Evolutionary conservation across 306 rosid genomes (phyloP).

Genomic region (Fagus sylvatica): DNA sequence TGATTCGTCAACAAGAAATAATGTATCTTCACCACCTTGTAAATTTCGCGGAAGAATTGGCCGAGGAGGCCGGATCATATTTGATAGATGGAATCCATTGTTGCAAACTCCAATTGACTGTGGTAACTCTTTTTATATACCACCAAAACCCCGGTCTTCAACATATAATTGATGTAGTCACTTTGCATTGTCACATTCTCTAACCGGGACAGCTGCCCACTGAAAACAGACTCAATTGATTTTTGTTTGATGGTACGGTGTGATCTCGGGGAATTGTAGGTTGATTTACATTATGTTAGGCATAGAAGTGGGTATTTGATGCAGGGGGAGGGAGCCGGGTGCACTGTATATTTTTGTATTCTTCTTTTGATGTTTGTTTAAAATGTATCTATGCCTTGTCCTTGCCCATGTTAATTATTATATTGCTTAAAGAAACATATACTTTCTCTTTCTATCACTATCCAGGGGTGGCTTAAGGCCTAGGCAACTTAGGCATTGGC

Average conservation of each 20-base stretch:
- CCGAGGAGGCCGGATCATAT: slow-evolving; percentile 91
- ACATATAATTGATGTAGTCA: slow-evolving; percentile 56
- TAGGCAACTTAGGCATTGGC: too few species aligned
- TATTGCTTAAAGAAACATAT: not conserved
- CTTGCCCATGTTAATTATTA: not conserved
- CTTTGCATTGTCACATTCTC: not conserved
- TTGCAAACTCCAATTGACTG: slow-evolving; percentile 82
- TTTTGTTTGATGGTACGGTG: not conserved
- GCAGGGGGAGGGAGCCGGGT: slow-evolving; percentile 1
- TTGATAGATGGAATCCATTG: slow-evolving; percentile 88
- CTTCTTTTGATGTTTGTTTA: not conserved
- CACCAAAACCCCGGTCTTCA: slow-evolving; percentile 70
- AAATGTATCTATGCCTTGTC: slow-evolving; percentile 7
- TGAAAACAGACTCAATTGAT: slow-evolving; percentile 5
- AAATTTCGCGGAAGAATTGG: slow-evolving; percentile 85
- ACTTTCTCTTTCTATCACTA: not conserved
- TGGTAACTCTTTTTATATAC: slow-evolving; percentile 73
- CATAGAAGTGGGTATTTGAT: not conserved
- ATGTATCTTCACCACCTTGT: slow-evolving; percentile 52
- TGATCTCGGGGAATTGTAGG: not conserved
- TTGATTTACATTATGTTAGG: slow-evolving; percentile 5
- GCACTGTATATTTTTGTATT: not conserved
- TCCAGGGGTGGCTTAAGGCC: too few species aligned
- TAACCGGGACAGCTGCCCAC: not conserved
- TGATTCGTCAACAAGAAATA: slow-evolving; percentile 52